A percentile compares a stretch with the other conserved stretches of the same genome.
These are phyloP conservation scores for Anisodus tanguticus DNA, from an alignment of 257 asterid species.

Conservation along the genomic window DNA sequence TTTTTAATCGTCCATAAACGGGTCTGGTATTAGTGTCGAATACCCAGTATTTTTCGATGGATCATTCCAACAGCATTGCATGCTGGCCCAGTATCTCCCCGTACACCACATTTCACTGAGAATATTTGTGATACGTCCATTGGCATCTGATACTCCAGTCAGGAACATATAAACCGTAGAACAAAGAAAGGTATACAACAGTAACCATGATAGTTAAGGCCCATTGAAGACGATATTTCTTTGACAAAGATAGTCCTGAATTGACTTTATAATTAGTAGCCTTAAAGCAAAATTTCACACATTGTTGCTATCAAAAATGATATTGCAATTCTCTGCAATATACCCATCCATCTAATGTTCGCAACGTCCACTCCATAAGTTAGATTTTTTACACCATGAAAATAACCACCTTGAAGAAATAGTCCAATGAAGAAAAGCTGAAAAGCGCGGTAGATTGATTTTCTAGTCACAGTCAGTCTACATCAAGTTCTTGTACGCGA, in stretches of 20 bases:
- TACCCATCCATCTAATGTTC: slow-evolving; percentile 64
- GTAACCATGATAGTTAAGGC: slow-evolving; percentile 42
- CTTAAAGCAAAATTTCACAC: slow-evolving; percentile 74
- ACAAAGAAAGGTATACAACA: slow-evolving; percentile 46
- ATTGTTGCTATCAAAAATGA: slow-evolving; percentile 57
- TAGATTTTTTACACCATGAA: slow-evolving; percentile 54
- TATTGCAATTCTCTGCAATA: slow-evolving; percentile 69
- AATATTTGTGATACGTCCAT: slow-evolving; percentile 34
- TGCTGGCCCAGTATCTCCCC: slow-evolving; percentile 72
- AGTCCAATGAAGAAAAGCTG: slow-evolving; percentile 57
- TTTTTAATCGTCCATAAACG: slow-evolving; percentile 53
- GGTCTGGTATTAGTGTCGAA: slow-evolving; percentile 55
- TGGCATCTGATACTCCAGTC: slow-evolving; percentile 59
- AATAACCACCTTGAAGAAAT: slow-evolving; percentile 73
- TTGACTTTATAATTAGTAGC: slow-evolving; percentile 47
- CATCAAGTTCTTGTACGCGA: slow-evolving; percentile 61
- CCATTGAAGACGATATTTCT: slow-evolving; percentile 64
- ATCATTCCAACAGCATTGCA: slow-evolving; percentile 77
- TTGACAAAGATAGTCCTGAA: slow-evolving; percentile 51
- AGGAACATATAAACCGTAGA: slow-evolving; percentile 61
- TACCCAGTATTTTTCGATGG: slow-evolving; percentile 61
- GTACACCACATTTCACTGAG: slow-evolving; percentile 55
- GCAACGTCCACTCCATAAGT: slow-evolving; percentile 61
- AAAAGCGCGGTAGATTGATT: slow-evolving; percentile 52
- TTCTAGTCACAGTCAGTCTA: slow-evolving; percentile 50